Conservation (phyloP, 2,329 filamentous ascomycete genomes). For the Cadophora sp. region DNA sequence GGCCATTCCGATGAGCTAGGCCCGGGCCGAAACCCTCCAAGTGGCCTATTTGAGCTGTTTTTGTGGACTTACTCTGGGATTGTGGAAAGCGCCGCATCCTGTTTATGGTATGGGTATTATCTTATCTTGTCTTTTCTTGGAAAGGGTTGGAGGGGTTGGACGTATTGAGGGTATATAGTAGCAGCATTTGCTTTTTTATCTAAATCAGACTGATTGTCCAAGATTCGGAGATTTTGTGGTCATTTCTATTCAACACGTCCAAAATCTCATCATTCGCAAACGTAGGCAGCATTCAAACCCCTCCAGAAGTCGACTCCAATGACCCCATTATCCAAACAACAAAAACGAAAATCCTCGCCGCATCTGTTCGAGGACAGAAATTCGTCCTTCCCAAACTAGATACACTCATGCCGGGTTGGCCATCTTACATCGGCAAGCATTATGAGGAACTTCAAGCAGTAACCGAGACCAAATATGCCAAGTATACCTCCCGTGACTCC, state of each 20-base stretch:
- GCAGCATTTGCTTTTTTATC: background rate
- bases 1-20: background rate
- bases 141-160: background rate
- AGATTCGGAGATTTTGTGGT: no score
- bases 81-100: background rate
- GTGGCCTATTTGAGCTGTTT: background rate
- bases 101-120: background rate
- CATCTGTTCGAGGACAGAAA: background rate
- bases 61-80: background rate
- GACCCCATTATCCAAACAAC: background rate
- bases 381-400: background rate
- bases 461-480: background rate
- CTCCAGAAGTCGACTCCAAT: background rate
- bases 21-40: background rate
- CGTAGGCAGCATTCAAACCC: background rate
- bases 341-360: background rate
- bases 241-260: no score
- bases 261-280: background rate
- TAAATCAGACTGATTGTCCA: no score
- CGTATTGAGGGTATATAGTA: background rate
- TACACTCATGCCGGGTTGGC: background rate
- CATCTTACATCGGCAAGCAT: background rate
- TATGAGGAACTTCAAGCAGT: background rate
- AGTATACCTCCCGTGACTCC: background rate
- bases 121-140: background rate